These are phyloP conservation scores for Colletotrichum sp. DNA, from an alignment of 2,329 filamentous ascomycete genomes.

Conservation along the genomic window DNA sequence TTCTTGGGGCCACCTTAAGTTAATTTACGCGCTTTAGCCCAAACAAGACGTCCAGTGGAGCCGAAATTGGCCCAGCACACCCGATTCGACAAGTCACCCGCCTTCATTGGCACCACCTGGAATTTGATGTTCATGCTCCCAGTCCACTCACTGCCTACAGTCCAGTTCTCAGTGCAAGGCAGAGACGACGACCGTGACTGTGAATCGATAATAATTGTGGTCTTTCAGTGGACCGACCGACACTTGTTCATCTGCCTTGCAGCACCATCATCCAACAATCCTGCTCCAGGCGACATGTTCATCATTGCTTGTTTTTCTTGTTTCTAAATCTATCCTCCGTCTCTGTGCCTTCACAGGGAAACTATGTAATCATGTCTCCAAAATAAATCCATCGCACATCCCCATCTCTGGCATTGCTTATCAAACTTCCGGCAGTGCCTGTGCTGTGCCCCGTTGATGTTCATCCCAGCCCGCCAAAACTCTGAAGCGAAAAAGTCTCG, in stretches of 20 bases:
- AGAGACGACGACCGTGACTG: too few species aligned
- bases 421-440: not conserved
- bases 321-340: not conserved
- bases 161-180: not conserved
- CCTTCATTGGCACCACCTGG: not conserved
- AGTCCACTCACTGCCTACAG: not conserved
- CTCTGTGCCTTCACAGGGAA: not conserved
- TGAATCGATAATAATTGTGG: not conserved
- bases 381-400: not conserved
- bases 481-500: not conserved
- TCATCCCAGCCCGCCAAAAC: not conserved
- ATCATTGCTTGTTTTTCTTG: not conserved
- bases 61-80: not conserved
- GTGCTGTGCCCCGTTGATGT: not conserved
- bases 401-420: not conserved
- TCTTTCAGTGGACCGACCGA: not conserved
- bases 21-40: not conserved
- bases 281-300: not conserved
- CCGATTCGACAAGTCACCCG: not conserved
- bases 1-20: not conserved
- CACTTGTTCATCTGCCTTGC: conserved; percentile 1
- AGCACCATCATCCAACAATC: not conserved
- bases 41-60: not conserved
- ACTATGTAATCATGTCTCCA: not conserved
- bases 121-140: not conserved